phyloP scores from a whole-genome alignment of 176 grass and related monocot species.

The Pontederia crassipes region DNA sequence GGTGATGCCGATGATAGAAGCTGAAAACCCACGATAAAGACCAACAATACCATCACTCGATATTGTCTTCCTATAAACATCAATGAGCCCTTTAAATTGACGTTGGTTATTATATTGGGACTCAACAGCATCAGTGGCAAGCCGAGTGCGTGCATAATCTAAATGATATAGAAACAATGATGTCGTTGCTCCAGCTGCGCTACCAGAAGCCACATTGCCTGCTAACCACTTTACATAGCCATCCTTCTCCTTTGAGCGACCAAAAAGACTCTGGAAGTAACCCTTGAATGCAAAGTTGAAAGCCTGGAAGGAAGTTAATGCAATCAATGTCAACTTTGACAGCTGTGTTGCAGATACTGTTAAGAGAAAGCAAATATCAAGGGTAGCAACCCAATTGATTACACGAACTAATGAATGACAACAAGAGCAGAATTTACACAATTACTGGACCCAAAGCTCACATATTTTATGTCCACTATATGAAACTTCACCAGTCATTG shows the following conservation, averaged over 20 bases:
- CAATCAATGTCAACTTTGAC: background rate
- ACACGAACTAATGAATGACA: too few relatives aligned
- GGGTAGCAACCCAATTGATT: background rate
- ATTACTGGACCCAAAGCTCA: too few relatives aligned
- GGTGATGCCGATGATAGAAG: slow-evolving; percentile 77
- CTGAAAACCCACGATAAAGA: slow-evolving; percentile 77
- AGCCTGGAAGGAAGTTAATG: slow-evolving; percentile 28
- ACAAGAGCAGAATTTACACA: too few relatives aligned
- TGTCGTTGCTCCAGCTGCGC: slow-evolving; percentile 73
- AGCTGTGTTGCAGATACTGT: background rate
- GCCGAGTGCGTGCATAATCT: slow-evolving; percentile 70
- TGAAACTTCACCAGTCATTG: too few relatives aligned
- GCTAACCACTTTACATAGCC: slow-evolving; percentile 57
- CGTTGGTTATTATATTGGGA: slow-evolving; percentile 30
- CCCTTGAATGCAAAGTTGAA: slow-evolving; percentile 97
- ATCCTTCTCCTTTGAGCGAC: slow-evolving; percentile 49
- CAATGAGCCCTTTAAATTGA: slow-evolving; percentile 57
- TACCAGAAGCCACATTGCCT: slow-evolving; percentile 72
- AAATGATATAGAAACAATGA: slow-evolving; percentile 78
- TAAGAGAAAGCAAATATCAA: background rate
- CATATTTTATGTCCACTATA: too few relatives aligned
- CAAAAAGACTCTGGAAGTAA: slow-evolving; percentile 72
- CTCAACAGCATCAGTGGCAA: slow-evolving; percentile 76
- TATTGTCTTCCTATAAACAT: slow-evolving; percentile 79
- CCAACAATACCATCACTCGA: slow-evolving; percentile 55